phyloP scores from a whole-genome alignment of 116 monocot genomes.

The Dioscorea cayenensis region DNA sequence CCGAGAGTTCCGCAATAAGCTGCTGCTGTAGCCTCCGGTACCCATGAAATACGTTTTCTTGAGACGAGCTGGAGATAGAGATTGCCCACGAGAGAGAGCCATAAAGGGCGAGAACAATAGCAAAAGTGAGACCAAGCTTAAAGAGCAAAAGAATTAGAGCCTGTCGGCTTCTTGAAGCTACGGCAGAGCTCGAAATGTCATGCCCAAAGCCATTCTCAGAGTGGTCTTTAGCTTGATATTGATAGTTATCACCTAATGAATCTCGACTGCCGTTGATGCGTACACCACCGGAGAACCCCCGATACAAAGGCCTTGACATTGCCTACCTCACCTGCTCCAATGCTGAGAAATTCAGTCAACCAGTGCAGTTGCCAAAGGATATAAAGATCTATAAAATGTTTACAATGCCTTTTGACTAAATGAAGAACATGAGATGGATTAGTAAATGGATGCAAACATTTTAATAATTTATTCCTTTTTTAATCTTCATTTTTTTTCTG shows the following conservation, averaged over 20 bases:
- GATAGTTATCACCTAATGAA: slow-evolving; percentile 10
- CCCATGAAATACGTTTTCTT: slow-evolving; percentile 31
- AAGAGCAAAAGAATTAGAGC: slow-evolving; percentile 19
- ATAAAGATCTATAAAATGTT: neutral
- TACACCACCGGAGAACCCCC: slow-evolving; percentile 23
- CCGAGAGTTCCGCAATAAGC: slow-evolving; percentile 54
- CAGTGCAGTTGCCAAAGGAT: neutral
- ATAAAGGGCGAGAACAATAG: slow-evolving; percentile 28
- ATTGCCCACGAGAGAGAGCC: slow-evolving; percentile 67
- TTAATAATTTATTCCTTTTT: neutral
- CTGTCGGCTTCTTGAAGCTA: slow-evolving; percentile 16
- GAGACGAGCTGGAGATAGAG: slow-evolving; percentile 38
- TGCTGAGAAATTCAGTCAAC: neutral
- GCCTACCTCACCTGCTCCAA: neutral
- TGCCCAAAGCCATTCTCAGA: slow-evolving; percentile 25
- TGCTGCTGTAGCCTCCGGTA: slow-evolving; percentile 71
- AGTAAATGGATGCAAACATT: neutral
- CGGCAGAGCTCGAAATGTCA: slow-evolving; percentile 10
- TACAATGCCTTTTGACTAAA: neutral
- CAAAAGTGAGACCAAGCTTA: slow-evolving; percentile 32
- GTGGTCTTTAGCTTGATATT: slow-evolving; percentile 16
- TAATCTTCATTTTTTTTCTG: too few relatives aligned
- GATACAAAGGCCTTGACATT: slow-evolving; percentile 34
- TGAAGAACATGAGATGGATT: neutral
- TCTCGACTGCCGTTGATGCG: slow-evolving; percentile 4